These are phyloP conservation scores for Herpetospermum pedunculosum DNA, from an alignment of 306 rosid genomes.

Conservation along the genomic window DNA sequence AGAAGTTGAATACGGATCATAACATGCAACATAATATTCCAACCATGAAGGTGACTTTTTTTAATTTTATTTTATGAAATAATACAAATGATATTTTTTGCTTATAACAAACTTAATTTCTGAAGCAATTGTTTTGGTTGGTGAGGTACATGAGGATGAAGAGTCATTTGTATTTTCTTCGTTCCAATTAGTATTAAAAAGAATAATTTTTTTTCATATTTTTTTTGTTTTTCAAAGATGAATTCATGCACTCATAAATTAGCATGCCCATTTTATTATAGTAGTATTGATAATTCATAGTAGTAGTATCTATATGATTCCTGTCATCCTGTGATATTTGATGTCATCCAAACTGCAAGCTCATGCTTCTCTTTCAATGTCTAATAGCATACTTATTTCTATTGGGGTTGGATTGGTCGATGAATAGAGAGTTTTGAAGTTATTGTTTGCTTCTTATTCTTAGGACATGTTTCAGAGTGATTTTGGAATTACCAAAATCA, in stretches of 20 bases:
- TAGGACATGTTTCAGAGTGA: background rate
- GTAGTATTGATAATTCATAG: background rate
- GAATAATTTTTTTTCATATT: background rate
- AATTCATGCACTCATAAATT: background rate
- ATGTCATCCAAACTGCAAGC: background rate
- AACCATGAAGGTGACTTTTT: conserved; percentile 36
- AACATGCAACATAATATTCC: conserved; percentile 43
- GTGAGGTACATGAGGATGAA: background rate
- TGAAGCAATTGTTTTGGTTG: background rate
- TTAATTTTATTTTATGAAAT: background rate
- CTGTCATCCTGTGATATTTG: background rate
- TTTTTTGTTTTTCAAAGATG: background rate
- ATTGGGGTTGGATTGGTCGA: background rate
- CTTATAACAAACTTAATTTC: background rate
- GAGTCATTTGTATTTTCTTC: background rate
- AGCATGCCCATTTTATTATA: background rate
- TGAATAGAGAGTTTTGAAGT: background rate
- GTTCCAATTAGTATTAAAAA: background rate
- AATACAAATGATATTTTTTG: background rate
- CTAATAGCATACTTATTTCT: background rate
- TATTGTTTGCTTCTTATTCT: background rate
- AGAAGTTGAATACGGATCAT: conserved; percentile 41
- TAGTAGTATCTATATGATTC: background rate
- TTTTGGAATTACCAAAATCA: background rate
- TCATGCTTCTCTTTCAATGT: background rate